phyloP scores from a whole-genome alignment of 179 eudicot species.

The Drosera spatulata region DNA sequence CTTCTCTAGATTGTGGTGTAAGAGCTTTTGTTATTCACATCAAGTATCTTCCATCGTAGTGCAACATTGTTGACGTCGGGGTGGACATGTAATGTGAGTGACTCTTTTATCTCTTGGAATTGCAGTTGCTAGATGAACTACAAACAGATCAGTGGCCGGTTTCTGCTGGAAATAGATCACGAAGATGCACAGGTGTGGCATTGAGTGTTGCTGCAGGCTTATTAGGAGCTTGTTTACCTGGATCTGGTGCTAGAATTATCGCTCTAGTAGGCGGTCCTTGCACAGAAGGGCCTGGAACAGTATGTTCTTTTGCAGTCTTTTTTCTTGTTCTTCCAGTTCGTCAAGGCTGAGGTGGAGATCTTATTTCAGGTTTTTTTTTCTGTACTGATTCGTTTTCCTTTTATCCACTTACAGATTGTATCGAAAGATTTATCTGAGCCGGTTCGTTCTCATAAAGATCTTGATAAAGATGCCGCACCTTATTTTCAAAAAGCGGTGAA shows the following conservation, averaged over 20 bases:
- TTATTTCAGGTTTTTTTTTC: background rate
- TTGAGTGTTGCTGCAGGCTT: constrained; percentile 83
- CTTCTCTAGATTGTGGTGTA: too few species aligned
- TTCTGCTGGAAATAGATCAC: constrained; percentile 65
- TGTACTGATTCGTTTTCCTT: too few species aligned
- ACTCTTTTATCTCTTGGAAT: too few species aligned
- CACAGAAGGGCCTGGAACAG: constrained; percentile 97
- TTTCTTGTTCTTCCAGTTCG: background rate
- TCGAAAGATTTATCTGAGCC: constrained; percentile 93
- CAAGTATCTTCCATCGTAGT: too few species aligned
- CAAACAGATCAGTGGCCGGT: constrained; percentile 90
- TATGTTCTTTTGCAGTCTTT: constrained; percentile 18
- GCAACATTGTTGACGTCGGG: too few species aligned
- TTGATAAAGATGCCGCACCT: constrained; percentile 95
- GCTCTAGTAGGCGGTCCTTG: constrained; percentile 98
- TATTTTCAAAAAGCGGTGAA: constrained; percentile 76
- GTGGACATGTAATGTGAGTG: too few species aligned
- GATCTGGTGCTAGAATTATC: constrained; percentile 79
- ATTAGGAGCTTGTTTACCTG: constrained; percentile 77
- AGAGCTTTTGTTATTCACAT: too few species aligned
- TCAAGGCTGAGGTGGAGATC: too few species aligned
- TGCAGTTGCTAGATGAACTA: constrained; percentile 81
- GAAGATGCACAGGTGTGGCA: constrained; percentile 93
- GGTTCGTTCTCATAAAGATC: constrained; percentile 95
- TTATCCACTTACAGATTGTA: constrained; percentile 83